Conservation (phyloP, 129 eudicot species). For the Glebionis coronaria region DNA sequence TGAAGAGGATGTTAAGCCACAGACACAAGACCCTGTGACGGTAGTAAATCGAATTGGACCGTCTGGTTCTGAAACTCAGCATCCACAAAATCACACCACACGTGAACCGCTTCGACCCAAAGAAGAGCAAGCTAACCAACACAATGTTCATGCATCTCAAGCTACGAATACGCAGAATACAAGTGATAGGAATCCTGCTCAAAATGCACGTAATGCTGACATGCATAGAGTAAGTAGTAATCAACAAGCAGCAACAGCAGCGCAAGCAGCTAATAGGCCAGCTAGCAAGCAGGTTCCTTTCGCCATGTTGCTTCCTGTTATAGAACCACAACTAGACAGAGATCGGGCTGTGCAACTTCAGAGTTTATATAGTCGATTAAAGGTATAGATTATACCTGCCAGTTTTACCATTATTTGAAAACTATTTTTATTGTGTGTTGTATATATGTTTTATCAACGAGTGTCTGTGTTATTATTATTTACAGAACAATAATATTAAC, state of each 20-base stretch:
- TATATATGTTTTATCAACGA: slow-evolving; percentile 1
- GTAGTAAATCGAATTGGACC: slow-evolving; percentile 40
- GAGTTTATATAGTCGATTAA: slow-evolving; percentile 55
- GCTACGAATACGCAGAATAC: slow-evolving; percentile 36
- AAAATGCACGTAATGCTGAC: slow-evolving; percentile 36
- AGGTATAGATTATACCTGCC: slow-evolving; percentile 34
- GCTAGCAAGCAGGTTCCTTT: slow-evolving; percentile 64
- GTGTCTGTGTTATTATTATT: slow-evolving; percentile 11
- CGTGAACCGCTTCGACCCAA: slow-evolving; percentile 35
- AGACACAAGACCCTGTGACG: slow-evolving; percentile 43
- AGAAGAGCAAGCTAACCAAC: slow-evolving; percentile 35
- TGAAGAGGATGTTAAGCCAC: slow-evolving; percentile 40
- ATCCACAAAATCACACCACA: slow-evolving; percentile 36
- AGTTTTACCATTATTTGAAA: neutral
- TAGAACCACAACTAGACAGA: slow-evolving; percentile 82
- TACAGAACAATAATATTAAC: slow-evolving; percentile 66
- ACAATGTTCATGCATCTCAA: slow-evolving; percentile 37
- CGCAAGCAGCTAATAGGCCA: slow-evolving; percentile 40
- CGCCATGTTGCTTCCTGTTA: slow-evolving; percentile 70
- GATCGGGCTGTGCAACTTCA: slow-evolving; percentile 83
- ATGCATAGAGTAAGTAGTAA: slow-evolving; percentile 42
- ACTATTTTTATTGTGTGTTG: neutral
- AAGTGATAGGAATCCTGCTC: slow-evolving; percentile 34
- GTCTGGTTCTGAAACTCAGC: slow-evolving; percentile 47
- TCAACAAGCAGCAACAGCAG: slow-evolving; percentile 44